Conservation (phyloP, 176 grass and related monocot species). For the Cenchrus purpureus region DNA sequence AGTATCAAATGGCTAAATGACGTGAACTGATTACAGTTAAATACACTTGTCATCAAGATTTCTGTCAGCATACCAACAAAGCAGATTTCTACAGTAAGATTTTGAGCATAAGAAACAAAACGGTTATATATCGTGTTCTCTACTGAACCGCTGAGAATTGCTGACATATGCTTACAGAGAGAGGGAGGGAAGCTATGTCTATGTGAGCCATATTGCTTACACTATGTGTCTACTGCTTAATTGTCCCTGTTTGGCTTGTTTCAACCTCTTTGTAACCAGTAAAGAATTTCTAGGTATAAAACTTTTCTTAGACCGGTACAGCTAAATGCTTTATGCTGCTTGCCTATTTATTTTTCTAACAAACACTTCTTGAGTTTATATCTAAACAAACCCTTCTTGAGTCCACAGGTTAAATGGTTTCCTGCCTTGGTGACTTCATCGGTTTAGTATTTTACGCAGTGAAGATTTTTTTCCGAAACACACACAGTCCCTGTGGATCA, state of each 20-base stretch:
- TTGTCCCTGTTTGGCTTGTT: background rate
- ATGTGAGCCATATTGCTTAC: too few relatives aligned
- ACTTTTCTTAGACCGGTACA: background rate
- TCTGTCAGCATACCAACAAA: background rate
- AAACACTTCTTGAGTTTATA: background rate
- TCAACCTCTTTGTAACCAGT: background rate
- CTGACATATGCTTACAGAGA: background rate
- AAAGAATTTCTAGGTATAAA: background rate
- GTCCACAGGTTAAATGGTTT: background rate
- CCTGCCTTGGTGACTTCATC: background rate
- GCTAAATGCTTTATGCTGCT: background rate
- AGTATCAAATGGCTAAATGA: conserved; percentile 26
- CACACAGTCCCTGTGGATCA: too few relatives aligned
- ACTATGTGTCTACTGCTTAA: background rate
- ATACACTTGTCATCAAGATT: background rate
- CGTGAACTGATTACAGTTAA: background rate
- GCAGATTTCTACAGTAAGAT: background rate
- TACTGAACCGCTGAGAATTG: background rate
- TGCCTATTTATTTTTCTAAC: background rate
- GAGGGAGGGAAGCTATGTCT: background rate
- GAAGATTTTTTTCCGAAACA: background rate
- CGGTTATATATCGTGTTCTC: background rate
- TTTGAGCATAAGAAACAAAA: background rate
- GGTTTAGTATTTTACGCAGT: background rate
- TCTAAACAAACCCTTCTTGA: background rate